Evolutionary conservation across 148 eudicot genomes (phyloP).

Genomic region (Rhododendron vialii): DNA sequence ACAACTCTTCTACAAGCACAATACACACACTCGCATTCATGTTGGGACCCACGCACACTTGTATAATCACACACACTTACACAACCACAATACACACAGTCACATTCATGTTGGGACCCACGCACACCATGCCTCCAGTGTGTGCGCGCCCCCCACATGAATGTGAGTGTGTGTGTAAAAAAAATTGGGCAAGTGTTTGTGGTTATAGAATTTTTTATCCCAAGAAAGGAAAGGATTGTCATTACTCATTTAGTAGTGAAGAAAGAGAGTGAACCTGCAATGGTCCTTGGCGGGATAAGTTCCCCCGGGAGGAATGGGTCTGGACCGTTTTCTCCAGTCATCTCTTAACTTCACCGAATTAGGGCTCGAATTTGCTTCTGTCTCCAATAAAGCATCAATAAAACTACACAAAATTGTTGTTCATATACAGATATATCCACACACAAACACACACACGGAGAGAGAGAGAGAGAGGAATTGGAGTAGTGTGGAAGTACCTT

Average conservation of each 20-base stretch:
- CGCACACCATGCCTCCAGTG: too few relatives aligned
- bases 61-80: background rate
- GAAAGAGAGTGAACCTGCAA: conserved; percentile 55
- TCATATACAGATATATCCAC: background rate
- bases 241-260: too few relatives aligned
- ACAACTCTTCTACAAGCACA: background rate
- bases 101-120: background rate
- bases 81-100: background rate
- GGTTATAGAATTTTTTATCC: background rate
- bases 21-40: background rate
- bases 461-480: background rate
- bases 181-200: background rate
- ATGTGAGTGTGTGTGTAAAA: too few relatives aligned
- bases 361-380: conserved; percentile 28
- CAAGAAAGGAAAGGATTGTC: background rate
- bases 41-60: background rate
- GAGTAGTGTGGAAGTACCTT: background rate
- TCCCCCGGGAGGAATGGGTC: conserved; percentile 85
- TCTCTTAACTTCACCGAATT: conserved; percentile 57
- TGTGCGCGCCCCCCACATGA: too few relatives aligned
- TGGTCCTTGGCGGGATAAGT: conserved; percentile 93
- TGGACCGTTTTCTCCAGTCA: conserved; percentile 76
- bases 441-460: background rate
- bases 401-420: background rate
- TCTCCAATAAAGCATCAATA: background rate